Base-by-base conservation (phyloP, 768 basidiomycete species). In the Tricholoma matsutake region DNA sequence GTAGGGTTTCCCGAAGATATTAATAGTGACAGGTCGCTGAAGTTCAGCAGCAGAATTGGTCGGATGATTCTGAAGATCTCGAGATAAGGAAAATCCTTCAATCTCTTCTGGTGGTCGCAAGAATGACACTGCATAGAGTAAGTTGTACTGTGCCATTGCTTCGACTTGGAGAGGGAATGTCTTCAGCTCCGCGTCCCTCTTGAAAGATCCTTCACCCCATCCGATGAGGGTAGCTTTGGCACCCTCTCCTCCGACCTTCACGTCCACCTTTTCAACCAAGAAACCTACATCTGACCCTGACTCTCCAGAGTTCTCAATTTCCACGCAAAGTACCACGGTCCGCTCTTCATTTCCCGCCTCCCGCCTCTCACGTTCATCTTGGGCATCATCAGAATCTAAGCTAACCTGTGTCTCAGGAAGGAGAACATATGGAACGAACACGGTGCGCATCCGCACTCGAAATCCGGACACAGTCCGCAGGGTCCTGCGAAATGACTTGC, bases 371-470 rank as follows among this genome's bases (percentile, higher is more conserved):
- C 78, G 76, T 43, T 83, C 81, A 55, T 81, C 81, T n/a, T 79
- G 77, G 51, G 75, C 74, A 41, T 77, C 78, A 6, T 78, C 78
- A 4, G 69, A 60, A 4, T 71, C 70, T 11, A 70, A 65, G 13
- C 67, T 63, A 11, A 63, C 68, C 37, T 74, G 71, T 16, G 65
- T 66, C 32, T 81, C 81, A 1, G 86, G 84, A 4, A 93, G 75
- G 49, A 94, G 79, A 20, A 95, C 83, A 65, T 92, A 88, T 0
- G 95, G 95, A 10, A 96, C 87, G 64, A 95, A 93, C 5, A 94
- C 89, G 0, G 94, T 95, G n/a, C 94, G 84, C 95, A 96, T 96
- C 34, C 94, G 86, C 25, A 97, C 90, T 20, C 87, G 83, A 72
- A 97, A 90, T 3, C 93, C 94, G 28, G 91, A 90, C 3, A 89